Base-by-base conservation (phyloP, 139 green algal genomes). In the Micractinium conductrix region DNA sequence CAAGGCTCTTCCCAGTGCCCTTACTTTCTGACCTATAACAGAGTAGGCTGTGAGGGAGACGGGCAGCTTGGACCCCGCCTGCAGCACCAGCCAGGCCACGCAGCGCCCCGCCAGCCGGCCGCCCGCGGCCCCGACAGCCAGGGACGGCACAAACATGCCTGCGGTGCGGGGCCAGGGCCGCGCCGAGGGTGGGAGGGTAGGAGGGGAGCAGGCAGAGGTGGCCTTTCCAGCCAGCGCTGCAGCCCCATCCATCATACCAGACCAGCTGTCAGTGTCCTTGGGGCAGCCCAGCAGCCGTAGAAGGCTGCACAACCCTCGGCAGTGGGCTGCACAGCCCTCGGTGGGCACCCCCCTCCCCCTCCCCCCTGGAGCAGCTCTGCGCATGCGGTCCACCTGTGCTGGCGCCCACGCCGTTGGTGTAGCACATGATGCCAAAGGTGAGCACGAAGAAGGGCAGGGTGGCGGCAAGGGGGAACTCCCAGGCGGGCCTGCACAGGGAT, bases 111-210 rank as follows among this genome's bases (percentile, higher is more conserved):
- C 78, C 37, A 96, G 81, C 21, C 92, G 87, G 3, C 94, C 94
- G 35, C 83, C 84, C 0, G 91, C 89, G 0, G 86, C 91, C 30
- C 94, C 93, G 1, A 95, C 76, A 6, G 92, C 78, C 55, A 97
- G 80, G 17, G 88, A 92, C 0, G 94, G 93, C 50, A 97, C 91
- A 86, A 97, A 96, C 17, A 97, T 83, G 22, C 93, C 94, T 82
- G 76, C 22, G 58, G 2, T 24, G 26, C 7, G 6, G 74, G 37
- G 33, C 24, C 2, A 28, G 2, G 24, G 7, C 6, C 4, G 58
- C 10, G 58, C 4, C 58, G 28, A 2, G 65, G 14, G 63, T 43
- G 33, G 19, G 65, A 33, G 43, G 33, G 65, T 33, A 72, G 0
- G 0, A 19, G 7, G 6, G 62, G 26, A 21, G 4, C 3, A 70